Evolutionary conservation across 179 eudicot species (phyloP).

Genomic region (Carnegiea gigantea): DNA sequence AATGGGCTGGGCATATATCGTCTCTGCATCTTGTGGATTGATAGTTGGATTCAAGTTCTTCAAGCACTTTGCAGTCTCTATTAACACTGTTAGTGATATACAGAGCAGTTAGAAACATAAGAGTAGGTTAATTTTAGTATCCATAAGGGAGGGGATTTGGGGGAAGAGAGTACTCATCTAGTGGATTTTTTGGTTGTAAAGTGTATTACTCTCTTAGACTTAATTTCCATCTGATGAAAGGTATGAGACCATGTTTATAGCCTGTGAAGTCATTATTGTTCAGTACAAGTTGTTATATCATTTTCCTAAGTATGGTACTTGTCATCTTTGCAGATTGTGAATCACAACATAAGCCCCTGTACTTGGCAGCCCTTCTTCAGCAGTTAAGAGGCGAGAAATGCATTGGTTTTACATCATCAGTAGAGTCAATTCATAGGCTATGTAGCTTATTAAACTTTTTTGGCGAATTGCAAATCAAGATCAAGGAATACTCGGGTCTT

Average conservation of each 20-base stretch:
- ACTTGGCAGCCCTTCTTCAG: slow-evolving; percentile 74
- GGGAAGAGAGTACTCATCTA: background rate
- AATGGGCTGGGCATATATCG: background rate
- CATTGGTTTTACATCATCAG: slow-evolving; percentile 90
- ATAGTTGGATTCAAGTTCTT: background rate
- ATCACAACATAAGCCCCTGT: slow-evolving; percentile 72
- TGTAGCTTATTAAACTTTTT: slow-evolving; percentile 69
- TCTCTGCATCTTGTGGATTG: background rate
- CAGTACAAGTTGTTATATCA: background rate
- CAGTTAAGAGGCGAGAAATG: slow-evolving; percentile 74
- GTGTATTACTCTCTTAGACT: background rate
- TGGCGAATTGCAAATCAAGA: slow-evolving; percentile 61
- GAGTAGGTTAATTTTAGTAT: background rate
- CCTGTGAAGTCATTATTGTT: background rate
- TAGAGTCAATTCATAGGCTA: slow-evolving; percentile 77
- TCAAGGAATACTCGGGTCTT: slow-evolving; percentile 82
- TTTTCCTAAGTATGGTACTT: slow-evolving; percentile 14
- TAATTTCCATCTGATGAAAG: background rate
- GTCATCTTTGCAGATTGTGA: slow-evolving; percentile 68
- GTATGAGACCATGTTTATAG: background rate
- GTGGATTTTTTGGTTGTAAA: background rate
- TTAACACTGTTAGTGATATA: background rate
- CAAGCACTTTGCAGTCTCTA: background rate
- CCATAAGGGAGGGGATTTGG: background rate
- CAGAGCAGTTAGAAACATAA: background rate